Evolutionary conservation across 140 eudicot species (phyloP).

Genomic region (Erigeron philadelphicus): DNA sequence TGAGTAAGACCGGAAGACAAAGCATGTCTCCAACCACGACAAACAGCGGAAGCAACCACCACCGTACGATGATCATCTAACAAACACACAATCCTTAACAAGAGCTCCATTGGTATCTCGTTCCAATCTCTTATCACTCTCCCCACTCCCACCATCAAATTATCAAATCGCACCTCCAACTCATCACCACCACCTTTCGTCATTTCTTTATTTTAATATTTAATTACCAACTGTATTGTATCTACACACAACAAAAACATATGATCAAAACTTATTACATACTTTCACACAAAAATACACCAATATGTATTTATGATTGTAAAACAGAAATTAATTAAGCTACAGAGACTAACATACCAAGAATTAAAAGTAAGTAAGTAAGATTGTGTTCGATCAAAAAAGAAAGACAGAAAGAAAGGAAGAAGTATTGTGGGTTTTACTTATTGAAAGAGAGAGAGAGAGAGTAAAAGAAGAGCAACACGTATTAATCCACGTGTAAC

Average conservation of each 20-base stretch:
- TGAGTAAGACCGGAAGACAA: slow-evolving; percentile 58
- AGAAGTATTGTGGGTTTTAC: too few species aligned
- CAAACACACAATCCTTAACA: slow-evolving; percentile 59
- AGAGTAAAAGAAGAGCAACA: slow-evolving; percentile 3
- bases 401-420: background rate
- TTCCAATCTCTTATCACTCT: slow-evolving; percentile 59
- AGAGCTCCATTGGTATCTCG: slow-evolving; percentile 85
- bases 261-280: background rate
- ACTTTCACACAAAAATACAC: too few species aligned
- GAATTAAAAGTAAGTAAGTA: background rate
- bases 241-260: background rate
- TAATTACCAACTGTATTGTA: background rate
- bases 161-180: slow-evolving; percentile 15
- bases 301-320: too few species aligned
- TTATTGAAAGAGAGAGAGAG: slow-evolving; percentile 19
- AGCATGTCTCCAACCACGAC: slow-evolving; percentile 92
- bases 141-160: background rate
- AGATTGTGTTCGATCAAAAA: background rate
- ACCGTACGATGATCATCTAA: slow-evolving; percentile 83
- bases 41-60: slow-evolving; percentile 72
- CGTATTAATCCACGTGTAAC: slow-evolving; percentile 34
- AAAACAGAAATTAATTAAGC: too few species aligned
- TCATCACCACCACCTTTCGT: slow-evolving; percentile 21
- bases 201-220: background rate
- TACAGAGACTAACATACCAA: slow-evolving; percentile 2